These are phyloP conservation scores for Macrolepiota dolichaula DNA, from an alignment of 768 basidiomycete species.

Conservation along the genomic window DNA sequence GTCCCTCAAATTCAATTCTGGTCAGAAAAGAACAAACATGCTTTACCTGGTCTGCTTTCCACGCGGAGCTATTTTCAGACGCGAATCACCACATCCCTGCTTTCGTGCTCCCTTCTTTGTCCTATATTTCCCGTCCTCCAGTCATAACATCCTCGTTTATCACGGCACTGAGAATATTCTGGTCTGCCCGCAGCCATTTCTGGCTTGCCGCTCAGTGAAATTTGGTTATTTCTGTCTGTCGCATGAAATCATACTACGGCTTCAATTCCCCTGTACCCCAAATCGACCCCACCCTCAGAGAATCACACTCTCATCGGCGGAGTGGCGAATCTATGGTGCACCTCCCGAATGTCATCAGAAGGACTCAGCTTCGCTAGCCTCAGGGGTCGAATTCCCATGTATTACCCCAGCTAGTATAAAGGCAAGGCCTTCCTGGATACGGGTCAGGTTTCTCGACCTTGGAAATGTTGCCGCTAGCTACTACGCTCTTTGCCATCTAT, in stretches of 20 bases:
- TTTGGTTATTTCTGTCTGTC: background rate
- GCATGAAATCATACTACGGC: background rate
- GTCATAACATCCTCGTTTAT: background rate
- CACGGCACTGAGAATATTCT: background rate
- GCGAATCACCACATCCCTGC: background rate
- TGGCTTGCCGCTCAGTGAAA: background rate
- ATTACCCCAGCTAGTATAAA: background rate
- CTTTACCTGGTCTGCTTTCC: background rate
- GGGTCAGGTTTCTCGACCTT: background rate
- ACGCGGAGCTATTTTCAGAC: background rate
- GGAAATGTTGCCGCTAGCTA: constrained; percentile 1
- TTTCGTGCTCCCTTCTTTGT: background rate
- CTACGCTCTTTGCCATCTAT: background rate
- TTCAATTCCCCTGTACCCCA: background rate
- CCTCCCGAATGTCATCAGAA: background rate
- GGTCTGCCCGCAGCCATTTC: background rate
- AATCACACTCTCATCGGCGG: background rate
- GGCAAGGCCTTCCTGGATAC: too few species aligned
- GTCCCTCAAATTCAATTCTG: background rate
- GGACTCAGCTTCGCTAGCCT: too few species aligned
- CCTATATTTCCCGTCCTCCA: background rate
- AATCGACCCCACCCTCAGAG: background rate
- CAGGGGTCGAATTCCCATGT: background rate
- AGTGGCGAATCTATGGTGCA: background rate
- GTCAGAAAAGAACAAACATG: background rate